These are phyloP conservation scores for Coemansia sp. DNA, from an alignment of 192 early-diverging fungal genomes.

Conservation along the genomic window DNA sequence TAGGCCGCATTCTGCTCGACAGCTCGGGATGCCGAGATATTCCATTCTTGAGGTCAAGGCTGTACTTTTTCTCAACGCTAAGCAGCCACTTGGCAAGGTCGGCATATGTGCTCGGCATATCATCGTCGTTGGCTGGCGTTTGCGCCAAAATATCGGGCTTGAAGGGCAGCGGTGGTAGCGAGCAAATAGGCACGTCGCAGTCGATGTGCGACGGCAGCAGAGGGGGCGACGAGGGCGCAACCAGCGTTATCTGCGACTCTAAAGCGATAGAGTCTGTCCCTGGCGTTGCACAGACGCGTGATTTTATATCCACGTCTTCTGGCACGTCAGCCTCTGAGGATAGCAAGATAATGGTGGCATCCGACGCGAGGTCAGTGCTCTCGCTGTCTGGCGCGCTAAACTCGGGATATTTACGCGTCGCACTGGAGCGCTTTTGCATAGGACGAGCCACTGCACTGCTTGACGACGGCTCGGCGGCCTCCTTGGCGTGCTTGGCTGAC, in stretches of 20 bases:
- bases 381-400: slow-evolving; percentile 12
- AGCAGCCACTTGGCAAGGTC: slow-evolving; percentile 32
- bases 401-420: slow-evolving; percentile 1
- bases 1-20: slow-evolving; percentile 56
- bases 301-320: background rate
- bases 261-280: slow-evolving; percentile 9
- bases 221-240: slow-evolving; percentile 44
- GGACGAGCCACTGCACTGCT: background rate
- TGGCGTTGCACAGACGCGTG: background rate
- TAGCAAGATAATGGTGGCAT: slow-evolving; percentile 48
- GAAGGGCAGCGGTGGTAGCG: slow-evolving; percentile 10
- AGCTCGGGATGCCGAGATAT: slow-evolving; percentile 53
- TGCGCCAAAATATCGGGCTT: background rate
- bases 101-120: slow-evolving; percentile 19
- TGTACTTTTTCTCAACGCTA: slow-evolving; percentile 33
- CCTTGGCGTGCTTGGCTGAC: slow-evolving; percentile 22
- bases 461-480: background rate
- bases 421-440: slow-evolving; percentile 10
- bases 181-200: slow-evolving; percentile 18
- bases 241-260: slow-evolving; percentile 47
- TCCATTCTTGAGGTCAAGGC: slow-evolving; percentile 24
- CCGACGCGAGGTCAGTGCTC: slow-evolving; percentile 32
- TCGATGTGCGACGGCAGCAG: slow-evolving; percentile 10
- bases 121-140: slow-evolving; percentile 4
- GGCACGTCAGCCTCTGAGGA: slow-evolving; percentile 25